Conservation (phyloP, 768 basidiomycete genomes). For the Lactarius hengduanensis region DNA sequence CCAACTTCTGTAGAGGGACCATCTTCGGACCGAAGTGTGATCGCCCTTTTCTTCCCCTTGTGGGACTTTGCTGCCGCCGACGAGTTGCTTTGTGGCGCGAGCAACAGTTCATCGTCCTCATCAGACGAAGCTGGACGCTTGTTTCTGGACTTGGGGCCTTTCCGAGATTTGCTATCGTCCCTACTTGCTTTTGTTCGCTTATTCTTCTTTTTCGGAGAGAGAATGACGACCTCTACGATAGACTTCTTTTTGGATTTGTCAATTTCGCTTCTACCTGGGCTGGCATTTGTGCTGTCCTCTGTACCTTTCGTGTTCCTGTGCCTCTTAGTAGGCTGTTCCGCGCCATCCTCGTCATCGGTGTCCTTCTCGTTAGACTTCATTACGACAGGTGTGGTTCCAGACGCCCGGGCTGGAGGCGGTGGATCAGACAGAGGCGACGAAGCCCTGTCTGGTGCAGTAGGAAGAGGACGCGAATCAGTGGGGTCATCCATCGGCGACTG, state of each 20-base stretch:
- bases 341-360: constrained; percentile 19
- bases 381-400: not conserved
- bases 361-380: constrained; percentile 23
- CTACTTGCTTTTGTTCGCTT: constrained; percentile 22
- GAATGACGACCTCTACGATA: constrained; percentile 29
- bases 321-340: constrained; percentile 26
- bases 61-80: constrained; percentile 14
- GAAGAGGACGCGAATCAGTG: not conserved
- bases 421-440: constrained; percentile 15
- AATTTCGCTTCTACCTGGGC: constrained; percentile 16
- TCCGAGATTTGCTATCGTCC: constrained; percentile 16
- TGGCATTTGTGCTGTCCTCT: constrained; percentile 16
- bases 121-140: constrained; percentile 2
- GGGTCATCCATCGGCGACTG: not conserved
- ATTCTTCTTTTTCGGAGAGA: constrained; percentile 29
- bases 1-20: not conserved
- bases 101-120: constrained; percentile 21
- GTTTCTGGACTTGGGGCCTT: constrained; percentile 17
- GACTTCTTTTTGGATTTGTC: constrained; percentile 25
- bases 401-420: constrained; percentile 3
- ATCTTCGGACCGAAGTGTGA: not conserved
- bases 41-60: constrained; percentile 27
- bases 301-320: constrained; percentile 6
- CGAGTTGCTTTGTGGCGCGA: constrained; percentile 21
- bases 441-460: not conserved